Percentiles rank a stretch among this genome's conserved stretches.
phyloP scores from a whole-genome alignment of 805 yeast genomes.

The Lipomyces chichibuensis region DNA sequence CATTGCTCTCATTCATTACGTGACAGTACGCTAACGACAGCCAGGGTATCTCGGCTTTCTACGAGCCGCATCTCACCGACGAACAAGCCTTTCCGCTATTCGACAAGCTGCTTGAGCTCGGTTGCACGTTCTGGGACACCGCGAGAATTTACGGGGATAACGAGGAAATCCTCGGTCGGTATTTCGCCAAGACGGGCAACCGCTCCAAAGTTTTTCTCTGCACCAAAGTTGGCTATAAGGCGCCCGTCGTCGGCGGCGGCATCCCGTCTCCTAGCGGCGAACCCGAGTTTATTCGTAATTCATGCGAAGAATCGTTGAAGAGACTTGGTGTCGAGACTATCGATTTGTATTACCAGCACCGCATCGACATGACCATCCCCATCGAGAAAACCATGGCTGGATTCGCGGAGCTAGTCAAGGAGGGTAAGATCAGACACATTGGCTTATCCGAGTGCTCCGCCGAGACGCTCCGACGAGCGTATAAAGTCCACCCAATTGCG shows the following conservation, averaged over 20 bases:
- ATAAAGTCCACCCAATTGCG: slow-evolving; percentile 57
- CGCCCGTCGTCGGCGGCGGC: slow-evolving; percentile 11
- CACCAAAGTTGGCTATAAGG: slow-evolving; percentile 60
- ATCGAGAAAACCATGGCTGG: slow-evolving; percentile 61
- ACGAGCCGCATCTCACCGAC: slow-evolving; percentile 39
- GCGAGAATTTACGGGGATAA: slow-evolving; percentile 72
- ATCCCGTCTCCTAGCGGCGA: slow-evolving; percentile 40
- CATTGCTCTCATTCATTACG: background rate
- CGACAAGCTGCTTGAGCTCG: slow-evolving; percentile 52
- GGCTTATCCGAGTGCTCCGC: slow-evolving; percentile 76
- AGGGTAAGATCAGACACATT: slow-evolving; percentile 70
- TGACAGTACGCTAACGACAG: background rate
- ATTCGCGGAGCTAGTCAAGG: slow-evolving; percentile 60
- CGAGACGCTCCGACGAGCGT: slow-evolving; percentile 62
- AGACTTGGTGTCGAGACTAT: slow-evolving; percentile 37
- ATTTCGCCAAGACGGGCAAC: slow-evolving; percentile 53
- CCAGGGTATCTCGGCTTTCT: slow-evolving; percentile 36
- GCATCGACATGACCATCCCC: slow-evolving; percentile 63
- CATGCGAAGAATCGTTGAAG: slow-evolving; percentile 28
- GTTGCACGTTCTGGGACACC: slow-evolving; percentile 60
- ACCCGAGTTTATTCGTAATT: slow-evolving; percentile 30
- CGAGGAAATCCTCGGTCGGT: slow-evolving; percentile 57
- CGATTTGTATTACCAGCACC: slow-evolving; percentile 72
- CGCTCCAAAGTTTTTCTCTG: slow-evolving; percentile 58
- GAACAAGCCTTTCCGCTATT: slow-evolving; percentile 58